Evolutionary conservation across 768 basidiomycete genomes (phyloP).

Genomic region (Calvatia gigantea): DNA sequence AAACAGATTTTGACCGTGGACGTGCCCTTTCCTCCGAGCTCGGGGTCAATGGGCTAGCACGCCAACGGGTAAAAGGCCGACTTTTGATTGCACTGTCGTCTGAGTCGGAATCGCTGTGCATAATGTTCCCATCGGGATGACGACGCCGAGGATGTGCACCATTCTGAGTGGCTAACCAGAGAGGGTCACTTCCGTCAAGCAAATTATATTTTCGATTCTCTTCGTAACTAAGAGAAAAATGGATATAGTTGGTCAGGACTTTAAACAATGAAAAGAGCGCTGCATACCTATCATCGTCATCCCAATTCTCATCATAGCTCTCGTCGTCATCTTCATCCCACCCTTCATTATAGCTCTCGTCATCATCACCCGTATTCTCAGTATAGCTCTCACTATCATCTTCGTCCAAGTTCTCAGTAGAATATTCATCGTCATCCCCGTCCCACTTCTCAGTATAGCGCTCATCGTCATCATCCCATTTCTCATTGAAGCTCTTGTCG

Average conservation of each 20-base stretch:
- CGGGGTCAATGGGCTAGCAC: slow-evolving; percentile 16
- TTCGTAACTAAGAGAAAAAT: slow-evolving; percentile 49
- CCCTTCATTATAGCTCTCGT: too few relatives aligned
- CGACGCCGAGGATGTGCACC: slow-evolving; percentile 23
- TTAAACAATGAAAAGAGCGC: neutral
- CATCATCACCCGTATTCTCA: too few relatives aligned
- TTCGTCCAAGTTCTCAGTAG: too few relatives aligned
- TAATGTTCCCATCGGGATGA: slow-evolving; percentile 23
- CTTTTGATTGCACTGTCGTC: slow-evolving; percentile 63
- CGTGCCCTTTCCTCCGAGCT: slow-evolving; percentile 20
- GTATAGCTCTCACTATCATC: too few relatives aligned
- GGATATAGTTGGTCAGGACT: slow-evolving; percentile 2
- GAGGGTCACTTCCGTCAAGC: slow-evolving; percentile 38
- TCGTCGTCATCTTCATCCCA: slow-evolving; percentile 47
- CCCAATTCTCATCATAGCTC: neutral
- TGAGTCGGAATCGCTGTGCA: slow-evolving; percentile 38
- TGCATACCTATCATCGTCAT: slow-evolving; percentile 66
- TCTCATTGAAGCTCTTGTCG: too few relatives aligned
- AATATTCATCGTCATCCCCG: too few relatives aligned
- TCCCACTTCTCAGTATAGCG: too few relatives aligned
- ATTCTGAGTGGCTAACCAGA: slow-evolving; percentile 15
- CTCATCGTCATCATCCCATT: too few relatives aligned
- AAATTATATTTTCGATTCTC: slow-evolving; percentile 60
- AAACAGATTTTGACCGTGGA: slow-evolving; percentile 39
- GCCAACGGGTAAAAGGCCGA: slow-evolving; percentile 31